Evolutionary conservation across 2,329 filamentous ascomycete species (phyloP).

Genomic region (Sporothrix pallida): DNA sequence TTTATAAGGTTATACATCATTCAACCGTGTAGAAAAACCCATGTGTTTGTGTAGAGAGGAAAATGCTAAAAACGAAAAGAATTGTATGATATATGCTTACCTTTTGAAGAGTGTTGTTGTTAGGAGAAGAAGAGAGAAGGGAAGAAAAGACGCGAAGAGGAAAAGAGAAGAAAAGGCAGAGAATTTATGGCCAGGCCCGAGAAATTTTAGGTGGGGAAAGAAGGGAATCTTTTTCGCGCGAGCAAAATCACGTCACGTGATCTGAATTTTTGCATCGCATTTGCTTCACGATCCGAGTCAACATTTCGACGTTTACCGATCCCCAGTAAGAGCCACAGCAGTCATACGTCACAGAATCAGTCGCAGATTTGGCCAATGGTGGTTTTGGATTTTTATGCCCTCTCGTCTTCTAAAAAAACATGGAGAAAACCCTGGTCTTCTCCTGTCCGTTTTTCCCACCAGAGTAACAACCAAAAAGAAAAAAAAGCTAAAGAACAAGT

Average conservation of each 20-base stretch:
- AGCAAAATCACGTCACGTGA: not conserved
- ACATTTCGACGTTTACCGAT: not conserved
- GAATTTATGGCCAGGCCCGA: conserved; percentile 21
- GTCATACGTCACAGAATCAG: not conserved
- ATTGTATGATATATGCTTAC: conserved; percentile 9
- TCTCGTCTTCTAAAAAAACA: conserved; percentile 24
- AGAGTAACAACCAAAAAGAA: conserved; percentile 28
- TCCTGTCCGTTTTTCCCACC: conserved; percentile 19
- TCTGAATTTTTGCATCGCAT: not conserved
- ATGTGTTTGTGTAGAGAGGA: not conserved
- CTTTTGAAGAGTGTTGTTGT: conserved; percentile 16
- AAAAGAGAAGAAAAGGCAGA: conserved; percentile 20
- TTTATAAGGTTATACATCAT: conserved; percentile 43
- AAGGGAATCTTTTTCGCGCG: not conserved
- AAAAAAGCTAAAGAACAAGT: conserved; percentile 28
- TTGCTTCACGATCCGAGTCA: not conserved
- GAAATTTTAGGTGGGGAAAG: conserved; percentile 19
- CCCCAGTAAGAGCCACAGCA: not conserved
- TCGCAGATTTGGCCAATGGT: conserved; percentile 21
- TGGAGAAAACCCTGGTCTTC: not conserved
- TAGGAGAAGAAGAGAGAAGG: not conserved
- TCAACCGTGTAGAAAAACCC: conserved; percentile 29
- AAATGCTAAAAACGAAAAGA: not conserved
- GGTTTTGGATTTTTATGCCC: conserved; percentile 29
- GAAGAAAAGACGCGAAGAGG: not conserved